A percentile compares a stretch with the other conserved stretches of the same genome.
These are phyloP conservation scores for Chlorokybus atmophyticus DNA, from an alignment of 139 green algal genomes.

Conservation along the genomic window DNA sequence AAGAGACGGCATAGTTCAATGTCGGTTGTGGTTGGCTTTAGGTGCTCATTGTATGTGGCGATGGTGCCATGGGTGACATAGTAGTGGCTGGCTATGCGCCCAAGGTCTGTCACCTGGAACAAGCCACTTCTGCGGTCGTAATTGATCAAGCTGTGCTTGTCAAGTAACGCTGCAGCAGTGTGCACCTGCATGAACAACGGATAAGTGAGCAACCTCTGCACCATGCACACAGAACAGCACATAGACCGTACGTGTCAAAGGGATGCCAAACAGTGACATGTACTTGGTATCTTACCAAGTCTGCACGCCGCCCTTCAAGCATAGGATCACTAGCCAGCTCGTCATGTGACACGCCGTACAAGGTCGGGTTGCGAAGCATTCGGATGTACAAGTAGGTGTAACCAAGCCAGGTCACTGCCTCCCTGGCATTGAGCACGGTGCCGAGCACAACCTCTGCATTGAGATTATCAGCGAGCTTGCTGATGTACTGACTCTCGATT, in stretches of 20 bases:
- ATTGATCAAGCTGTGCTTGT: conserved; percentile 79
- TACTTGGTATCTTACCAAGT: conserved; percentile 43
- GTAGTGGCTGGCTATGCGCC: conserved; percentile 93
- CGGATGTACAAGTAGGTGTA: conserved; percentile 87
- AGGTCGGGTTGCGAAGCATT: conserved; percentile 80
- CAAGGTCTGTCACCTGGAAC: conserved; percentile 81
- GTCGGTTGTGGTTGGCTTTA: conserved; percentile 91
- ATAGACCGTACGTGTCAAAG: no score
- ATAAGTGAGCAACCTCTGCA: no score
- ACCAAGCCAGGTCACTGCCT: conserved; percentile 30
- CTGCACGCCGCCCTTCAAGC: conserved; percentile 67
- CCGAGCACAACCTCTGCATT: conserved; percentile 95
- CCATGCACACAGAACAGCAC: no score
- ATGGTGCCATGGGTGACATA: conserved; percentile 90
- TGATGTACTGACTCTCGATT: conserved; percentile 88
- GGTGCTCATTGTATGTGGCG: conserved; percentile 87
- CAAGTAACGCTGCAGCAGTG: conserved; percentile 66
- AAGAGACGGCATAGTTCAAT: conserved; percentile 96
- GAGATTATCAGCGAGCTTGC: conserved; percentile 73
- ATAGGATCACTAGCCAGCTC: conserved; percentile 63
- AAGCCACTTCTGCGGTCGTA: conserved; percentile 81
- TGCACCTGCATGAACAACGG: conserved; percentile 38
- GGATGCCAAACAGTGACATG: no score
- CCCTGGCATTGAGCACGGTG: conserved; percentile 28
- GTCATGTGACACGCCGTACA: conserved; percentile 76